phyloP scores from a whole-genome alignment of 805 yeast genomes.

The Myxozyma kluyveri region DNA sequence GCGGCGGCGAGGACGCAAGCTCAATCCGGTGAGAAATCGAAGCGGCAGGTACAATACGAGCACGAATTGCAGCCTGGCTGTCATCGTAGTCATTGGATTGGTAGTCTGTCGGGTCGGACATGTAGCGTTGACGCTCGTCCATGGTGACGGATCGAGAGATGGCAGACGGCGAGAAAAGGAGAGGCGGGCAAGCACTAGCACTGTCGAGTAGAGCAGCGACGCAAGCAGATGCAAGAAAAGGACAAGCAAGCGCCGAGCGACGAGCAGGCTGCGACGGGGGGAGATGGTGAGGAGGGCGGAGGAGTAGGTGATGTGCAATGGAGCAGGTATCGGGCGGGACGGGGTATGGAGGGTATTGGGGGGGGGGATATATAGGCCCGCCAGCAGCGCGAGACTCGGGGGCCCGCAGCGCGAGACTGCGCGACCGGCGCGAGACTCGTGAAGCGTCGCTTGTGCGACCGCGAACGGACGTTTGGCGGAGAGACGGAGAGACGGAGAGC shows the following conservation, averaged over 20 bases:
- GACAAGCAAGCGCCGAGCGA: background rate
- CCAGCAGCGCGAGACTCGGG: too few species aligned
- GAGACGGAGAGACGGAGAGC: too few species aligned
- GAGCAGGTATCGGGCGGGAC: background rate
- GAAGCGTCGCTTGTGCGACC: too few species aligned
- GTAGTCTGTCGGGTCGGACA: conserved; percentile 19
- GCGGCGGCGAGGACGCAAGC: conserved; percentile 16
- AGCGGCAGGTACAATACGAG: conserved; percentile 1
- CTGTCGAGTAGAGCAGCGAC: background rate
- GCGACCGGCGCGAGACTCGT: conserved; percentile 2
- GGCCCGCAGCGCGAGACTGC: too few species aligned
- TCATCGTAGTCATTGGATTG: conserved; percentile 9
- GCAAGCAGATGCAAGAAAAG: conserved; percentile 5
- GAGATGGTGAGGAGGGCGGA: background rate
- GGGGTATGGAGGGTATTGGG: background rate
- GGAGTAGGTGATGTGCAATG: background rate
- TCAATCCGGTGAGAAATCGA: background rate
- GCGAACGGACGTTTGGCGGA: too few species aligned
- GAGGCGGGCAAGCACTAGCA: background rate
- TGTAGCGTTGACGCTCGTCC: conserved; percentile 8
- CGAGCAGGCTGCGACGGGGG: too few species aligned
- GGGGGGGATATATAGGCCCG: too few species aligned
- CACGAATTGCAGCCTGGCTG: background rate
- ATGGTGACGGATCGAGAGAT: background rate
- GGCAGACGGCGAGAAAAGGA: background rate